These are phyloP conservation scores for Trichoderma koningiopsis DNA, from an alignment of 2,329 filamentous ascomycete genomes.

Conservation along the genomic window DNA sequence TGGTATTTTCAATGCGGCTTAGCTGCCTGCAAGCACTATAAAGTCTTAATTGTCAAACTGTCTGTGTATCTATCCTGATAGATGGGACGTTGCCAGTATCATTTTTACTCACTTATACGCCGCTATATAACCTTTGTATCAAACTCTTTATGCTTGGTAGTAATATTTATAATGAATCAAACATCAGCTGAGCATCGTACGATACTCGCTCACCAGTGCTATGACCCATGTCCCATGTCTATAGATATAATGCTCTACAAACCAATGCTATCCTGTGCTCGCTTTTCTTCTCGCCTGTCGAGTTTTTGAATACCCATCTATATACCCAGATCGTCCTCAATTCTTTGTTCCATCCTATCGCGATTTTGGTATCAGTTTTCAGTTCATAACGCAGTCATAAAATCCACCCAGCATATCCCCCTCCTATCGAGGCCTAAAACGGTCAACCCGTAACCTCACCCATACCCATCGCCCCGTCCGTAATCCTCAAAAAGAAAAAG, in stretches of 20 bases:
- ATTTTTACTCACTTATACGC: neutral
- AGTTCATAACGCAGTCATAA: constrained; percentile 21
- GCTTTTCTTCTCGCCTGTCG: neutral
- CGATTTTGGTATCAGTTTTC: constrained; percentile 18
- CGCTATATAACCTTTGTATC: too few relatives aligned
- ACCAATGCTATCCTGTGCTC: neutral
- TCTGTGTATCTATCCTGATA: neutral
- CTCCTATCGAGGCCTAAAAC: neutral
- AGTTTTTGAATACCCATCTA: neutral
- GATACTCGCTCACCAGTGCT: neutral
- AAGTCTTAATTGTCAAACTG: neutral
- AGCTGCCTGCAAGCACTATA: neutral
- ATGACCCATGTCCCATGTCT: neutral
- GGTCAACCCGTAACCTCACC: constrained; percentile 3
- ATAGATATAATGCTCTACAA: neutral
- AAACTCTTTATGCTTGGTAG: neutral
- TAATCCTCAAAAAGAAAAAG: constrained; percentile 10
- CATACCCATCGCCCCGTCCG: neutral
- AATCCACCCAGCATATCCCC: neutral
- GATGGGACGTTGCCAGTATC: neutral
- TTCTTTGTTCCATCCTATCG: neutral
- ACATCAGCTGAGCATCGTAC: constrained; percentile 10
- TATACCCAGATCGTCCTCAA: neutral
- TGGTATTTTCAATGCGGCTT: neutral
- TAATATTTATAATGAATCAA: neutral